Evolutionary conservation across 257 asterid species (phyloP).

Genomic region (Cinchona pubescens): DNA sequence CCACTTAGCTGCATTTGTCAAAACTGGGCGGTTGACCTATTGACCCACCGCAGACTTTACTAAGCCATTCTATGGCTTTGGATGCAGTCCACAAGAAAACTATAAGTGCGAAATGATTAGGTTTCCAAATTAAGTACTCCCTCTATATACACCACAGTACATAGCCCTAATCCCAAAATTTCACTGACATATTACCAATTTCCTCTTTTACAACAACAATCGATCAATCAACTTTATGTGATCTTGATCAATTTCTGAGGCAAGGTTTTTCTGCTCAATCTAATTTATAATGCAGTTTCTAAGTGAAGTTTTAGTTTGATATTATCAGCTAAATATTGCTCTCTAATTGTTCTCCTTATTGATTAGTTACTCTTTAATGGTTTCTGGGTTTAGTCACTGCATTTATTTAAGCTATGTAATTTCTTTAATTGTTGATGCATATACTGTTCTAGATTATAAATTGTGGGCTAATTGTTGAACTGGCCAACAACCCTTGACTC

Average conservation of each 20-base stretch:
- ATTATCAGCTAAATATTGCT: not conserved
- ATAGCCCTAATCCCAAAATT: too few relatives aligned
- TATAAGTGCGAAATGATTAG: too few relatives aligned
- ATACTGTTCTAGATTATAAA: not conserved
- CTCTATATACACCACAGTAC: too few relatives aligned
- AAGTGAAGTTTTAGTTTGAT: not conserved
- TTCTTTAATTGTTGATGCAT: too few relatives aligned
- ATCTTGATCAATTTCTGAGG: not conserved
- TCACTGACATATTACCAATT: not conserved
- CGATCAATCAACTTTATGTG: not conserved
- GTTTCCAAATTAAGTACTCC: too few relatives aligned
- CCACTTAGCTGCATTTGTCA: not conserved
- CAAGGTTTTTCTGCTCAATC: not conserved
- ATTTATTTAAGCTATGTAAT: too few relatives aligned
- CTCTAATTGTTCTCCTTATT: not conserved
- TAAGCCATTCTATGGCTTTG: not conserved
- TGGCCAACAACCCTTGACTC: too few relatives aligned
- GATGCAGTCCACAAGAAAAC: too few relatives aligned
- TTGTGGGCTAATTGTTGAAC: not conserved
- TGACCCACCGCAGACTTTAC: not conserved
- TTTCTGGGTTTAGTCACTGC: too few relatives aligned
- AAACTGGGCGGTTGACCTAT: not conserved
- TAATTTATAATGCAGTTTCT: too few relatives aligned
- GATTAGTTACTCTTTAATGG: too few relatives aligned
- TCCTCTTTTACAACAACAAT: not conserved